A percentile compares a stretch with the other conserved stretches of the same genome.
Evolutionary conservation across 176 grass and related monocot genomes (phyloP).

Genomic region (Cenchrus purpureus): DNA sequence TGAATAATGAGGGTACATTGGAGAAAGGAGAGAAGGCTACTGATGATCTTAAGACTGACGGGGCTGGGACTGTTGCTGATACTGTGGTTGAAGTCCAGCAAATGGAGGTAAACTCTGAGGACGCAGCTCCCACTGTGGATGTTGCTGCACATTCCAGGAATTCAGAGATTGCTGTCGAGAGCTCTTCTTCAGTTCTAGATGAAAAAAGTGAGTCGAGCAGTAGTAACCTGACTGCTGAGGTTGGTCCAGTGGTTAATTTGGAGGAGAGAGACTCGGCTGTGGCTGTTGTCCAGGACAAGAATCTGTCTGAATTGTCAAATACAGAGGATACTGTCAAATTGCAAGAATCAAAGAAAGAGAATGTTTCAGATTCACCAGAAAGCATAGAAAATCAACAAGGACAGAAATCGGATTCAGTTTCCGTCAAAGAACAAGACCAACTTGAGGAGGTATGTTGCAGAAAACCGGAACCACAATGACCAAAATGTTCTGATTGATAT

Average conservation of each 20-base stretch:
- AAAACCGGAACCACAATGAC: conserved; percentile 17
- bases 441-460: conserved; percentile 81
- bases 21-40: conserved; percentile 44
- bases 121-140: conserved; percentile 49
- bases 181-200: conserved; percentile 40
- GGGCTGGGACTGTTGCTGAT: conserved; percentile 39
- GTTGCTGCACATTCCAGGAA: conserved; percentile 32
- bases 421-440: conserved; percentile 80
- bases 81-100: conserved; percentile 41
- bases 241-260: conserved; percentile 46
- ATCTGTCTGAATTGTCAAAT: conserved; percentile 51
- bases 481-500: conserved; percentile 39
- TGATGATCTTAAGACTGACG: conserved; percentile 42
- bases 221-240: conserved; percentile 50
- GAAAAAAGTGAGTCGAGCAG: conserved; percentile 42
- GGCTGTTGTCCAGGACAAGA: conserved; percentile 61
- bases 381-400: conserved; percentile 57
- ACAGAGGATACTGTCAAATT: conserved; percentile 35
- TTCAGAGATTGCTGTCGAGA: conserved; percentile 43
- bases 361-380: conserved; percentile 49
- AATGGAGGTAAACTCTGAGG: conserved; percentile 38
- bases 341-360: conserved; percentile 62
- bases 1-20: conserved; percentile 28
- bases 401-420: conserved; percentile 66
- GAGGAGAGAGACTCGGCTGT: conserved; percentile 50